phyloP scores from a whole-genome alignment of 495 filamentous ascomycete genomes.

The Lasiosphaeriaceae sp. region DNA sequence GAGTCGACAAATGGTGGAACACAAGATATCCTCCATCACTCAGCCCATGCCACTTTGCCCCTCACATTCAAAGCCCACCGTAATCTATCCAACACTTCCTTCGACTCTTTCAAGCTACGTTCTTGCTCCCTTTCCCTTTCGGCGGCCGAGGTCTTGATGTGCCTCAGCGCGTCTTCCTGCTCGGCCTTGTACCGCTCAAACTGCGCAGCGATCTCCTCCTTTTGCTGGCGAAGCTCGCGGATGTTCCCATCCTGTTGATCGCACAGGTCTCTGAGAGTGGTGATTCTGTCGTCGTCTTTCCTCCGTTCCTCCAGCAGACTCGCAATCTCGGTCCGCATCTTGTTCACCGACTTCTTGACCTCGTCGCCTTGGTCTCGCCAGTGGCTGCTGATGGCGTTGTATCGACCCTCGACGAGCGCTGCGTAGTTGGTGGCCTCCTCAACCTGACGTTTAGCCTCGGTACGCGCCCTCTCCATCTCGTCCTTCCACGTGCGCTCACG shows the following conservation, averaged over 20 bases:
- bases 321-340: constrained; percentile 51
- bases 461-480: constrained; percentile 57
- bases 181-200: constrained; percentile 61
- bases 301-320: constrained; percentile 44
- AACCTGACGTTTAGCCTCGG: constrained; percentile 56
- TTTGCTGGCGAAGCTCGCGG: constrained; percentile 52
- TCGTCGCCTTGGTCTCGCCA: constrained; percentile 64
- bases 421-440: constrained; percentile 59
- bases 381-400: constrained; percentile 65
- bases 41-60: constrained; percentile 51
- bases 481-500: constrained; percentile 62
- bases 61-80: constrained; percentile 66
- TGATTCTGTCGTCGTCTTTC: constrained; percentile 56
- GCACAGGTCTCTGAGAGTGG: constrained; percentile 55
- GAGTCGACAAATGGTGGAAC: no score
- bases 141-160: constrained; percentile 53
- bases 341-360: constrained; percentile 48
- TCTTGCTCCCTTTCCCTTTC: constrained; percentile 54
- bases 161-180: constrained; percentile 56
- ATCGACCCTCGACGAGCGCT: constrained; percentile 54
- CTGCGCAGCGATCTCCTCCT: constrained; percentile 52
- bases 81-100: constrained; percentile 61
- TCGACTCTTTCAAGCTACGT: constrained; percentile 53
- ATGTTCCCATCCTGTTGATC: constrained; percentile 68
- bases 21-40: neutral